Evolutionary conservation across 805 yeast species (phyloP), one percentile per base, ranked within the genome.

Genomic region (Wickerhamiella azymoides): DNA sequence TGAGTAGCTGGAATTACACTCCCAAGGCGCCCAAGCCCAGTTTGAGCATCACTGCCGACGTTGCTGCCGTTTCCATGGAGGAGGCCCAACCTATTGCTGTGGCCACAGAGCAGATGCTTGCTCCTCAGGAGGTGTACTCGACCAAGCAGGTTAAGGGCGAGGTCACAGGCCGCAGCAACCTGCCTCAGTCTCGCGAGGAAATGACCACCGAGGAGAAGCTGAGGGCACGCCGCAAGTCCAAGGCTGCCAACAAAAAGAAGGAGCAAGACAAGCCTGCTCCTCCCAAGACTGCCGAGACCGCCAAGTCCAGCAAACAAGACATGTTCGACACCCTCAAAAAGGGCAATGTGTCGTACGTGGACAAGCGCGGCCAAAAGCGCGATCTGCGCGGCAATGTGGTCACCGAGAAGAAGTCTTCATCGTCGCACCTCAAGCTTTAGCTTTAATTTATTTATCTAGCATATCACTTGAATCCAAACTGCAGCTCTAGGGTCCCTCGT

Each of bases 11-110:
- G 52, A 93, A 86, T 61, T 92, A 81, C 67, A 74, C 86, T 50
- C 98, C 98, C 43, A 84, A 81, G 62, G 94, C 95, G 14, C 77
- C 83, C 33, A 79, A 83, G 61, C 81, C 84, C 55, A 66, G 79
- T 18, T 66, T 89, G 50, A 86, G 83, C 48, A 79, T 92, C 58
- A 84, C 81, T 60, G 84, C 86, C 33, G 81, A 88, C 47, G 71
- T 83, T 0, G 79, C 94, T 5, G 73, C 94, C 1, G 80, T 92
- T 42, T 59, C 80, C 1, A 84, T 89, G 94, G 98, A 89, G 65
- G 97, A 92, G 58, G 92, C 96, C 1, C 96, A 86, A 65, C 98
- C 98, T 42, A 70, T 84, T 48, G 79, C 86, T 32, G 70, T 83
- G 66, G 76, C 92, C 1, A 67, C 74, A 28, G 84, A 79, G 18